These are phyloP conservation scores for Globisporangium barbulae DNA, from an alignment of 352 stramenopile genomes.

Conservation along the genomic window DNA sequence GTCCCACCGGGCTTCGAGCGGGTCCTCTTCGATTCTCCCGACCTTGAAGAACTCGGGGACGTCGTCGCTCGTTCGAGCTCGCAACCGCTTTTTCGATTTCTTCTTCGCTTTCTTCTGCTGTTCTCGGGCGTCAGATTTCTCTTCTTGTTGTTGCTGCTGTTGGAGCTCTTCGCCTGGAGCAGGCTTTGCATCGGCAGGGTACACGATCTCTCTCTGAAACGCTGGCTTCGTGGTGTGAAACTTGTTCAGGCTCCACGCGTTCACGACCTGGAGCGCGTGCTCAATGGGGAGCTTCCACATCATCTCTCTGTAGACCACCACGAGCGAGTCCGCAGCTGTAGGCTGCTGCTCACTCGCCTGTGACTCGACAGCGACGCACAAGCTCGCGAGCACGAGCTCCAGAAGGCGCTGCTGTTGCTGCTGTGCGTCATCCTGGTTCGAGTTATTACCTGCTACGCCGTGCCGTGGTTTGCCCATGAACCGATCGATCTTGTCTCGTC, in stretches of 20 bases:
- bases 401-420: not conserved
- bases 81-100: not conserved
- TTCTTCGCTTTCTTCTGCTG: not conserved
- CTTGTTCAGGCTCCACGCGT: slow-evolving; percentile 14
- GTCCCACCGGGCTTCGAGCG: slow-evolving; percentile 25
- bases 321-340: not conserved
- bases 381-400: slow-evolving; percentile 7
- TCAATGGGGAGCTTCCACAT: slow-evolving; percentile 12
- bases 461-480: not conserved
- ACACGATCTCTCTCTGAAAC: slow-evolving; percentile 7
- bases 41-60: not conserved
- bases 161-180: not conserved
- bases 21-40: slow-evolving; percentile 14
- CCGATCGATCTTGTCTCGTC: not conserved
- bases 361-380: slow-evolving; percentile 11
- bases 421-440: not conserved
- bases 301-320: not conserved
- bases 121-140: not conserved
- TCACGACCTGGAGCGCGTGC: slow-evolving; percentile 4
- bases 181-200: not conserved
- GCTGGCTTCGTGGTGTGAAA: not conserved
- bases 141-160: not conserved
- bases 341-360: not conserved
- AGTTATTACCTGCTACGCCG: not conserved
- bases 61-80: not conserved